These are phyloP conservation scores for Microcyclosporella mali DNA, from an alignment of 2,329 filamentous ascomycete species.

Conservation along the genomic window DNA sequence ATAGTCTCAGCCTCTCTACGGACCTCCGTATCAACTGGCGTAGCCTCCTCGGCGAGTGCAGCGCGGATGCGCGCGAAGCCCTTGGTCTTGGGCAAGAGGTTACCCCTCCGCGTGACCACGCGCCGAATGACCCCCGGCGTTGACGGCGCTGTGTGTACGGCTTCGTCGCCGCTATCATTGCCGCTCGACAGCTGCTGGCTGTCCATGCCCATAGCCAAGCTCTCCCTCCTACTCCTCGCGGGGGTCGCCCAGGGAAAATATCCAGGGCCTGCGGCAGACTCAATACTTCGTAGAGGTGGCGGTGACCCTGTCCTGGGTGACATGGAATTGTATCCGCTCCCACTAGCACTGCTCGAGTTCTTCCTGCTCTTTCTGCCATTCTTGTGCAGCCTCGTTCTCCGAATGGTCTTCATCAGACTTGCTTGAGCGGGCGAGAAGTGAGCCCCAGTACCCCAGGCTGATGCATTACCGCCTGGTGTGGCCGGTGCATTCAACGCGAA, in stretches of 20 bases:
- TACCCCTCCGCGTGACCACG: conserved; percentile 78
- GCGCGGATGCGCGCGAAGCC: conserved; percentile 90
- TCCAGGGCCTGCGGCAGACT: conserved; percentile 42
- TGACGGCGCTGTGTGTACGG: conserved; percentile 40
- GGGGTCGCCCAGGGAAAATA: conserved; percentile 28
- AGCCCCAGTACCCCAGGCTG: conserved; percentile 22
- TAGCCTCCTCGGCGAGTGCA: conserved; percentile 77
- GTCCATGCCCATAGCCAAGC: conserved; percentile 83
- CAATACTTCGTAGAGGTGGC: conserved; percentile 54
- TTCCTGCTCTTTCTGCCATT: conserved; percentile 50
- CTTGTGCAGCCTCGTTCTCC: conserved; percentile 53
- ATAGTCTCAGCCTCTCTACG: conserved; percentile 92
- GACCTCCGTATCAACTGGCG: conserved; percentile 82
- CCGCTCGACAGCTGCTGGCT: conserved; percentile 74
- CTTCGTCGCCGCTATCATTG: conserved; percentile 71
- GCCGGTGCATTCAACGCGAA: conserved; percentile 35
- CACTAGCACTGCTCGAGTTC: conserved; percentile 57
- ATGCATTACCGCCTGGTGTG: conserved; percentile 43
- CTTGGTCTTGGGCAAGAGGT: conserved; percentile 90
- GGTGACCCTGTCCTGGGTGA: conserved; percentile 72
- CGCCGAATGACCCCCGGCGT: conserved; percentile 73
- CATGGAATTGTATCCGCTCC: conserved; percentile 63
- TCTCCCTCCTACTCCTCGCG: conserved; percentile 63
- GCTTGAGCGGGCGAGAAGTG: conserved; percentile 28
- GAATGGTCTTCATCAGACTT: conserved; percentile 72